Evolutionary conservation across 441 rosid species (phyloP), one percentile per base, ranked within the genome.

Genomic region (Kokia cookei): DNA sequence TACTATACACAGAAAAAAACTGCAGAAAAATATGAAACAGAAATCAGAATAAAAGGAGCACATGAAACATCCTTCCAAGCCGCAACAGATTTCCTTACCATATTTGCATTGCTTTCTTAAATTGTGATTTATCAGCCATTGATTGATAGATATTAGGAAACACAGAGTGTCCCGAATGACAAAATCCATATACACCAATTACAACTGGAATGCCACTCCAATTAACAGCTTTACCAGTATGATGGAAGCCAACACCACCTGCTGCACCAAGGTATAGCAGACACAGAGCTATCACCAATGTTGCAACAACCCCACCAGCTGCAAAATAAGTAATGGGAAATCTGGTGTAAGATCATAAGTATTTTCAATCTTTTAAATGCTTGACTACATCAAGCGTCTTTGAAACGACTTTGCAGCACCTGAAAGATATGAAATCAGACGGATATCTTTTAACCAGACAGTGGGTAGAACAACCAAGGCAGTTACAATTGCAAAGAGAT

Each of bases 91-190:
- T 27, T 71, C 37, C 50, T 40, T 87, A 93, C 97, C 90, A 82
- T 50, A 75, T 69, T 73, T 83, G 72, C 70, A 88, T 65, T 19
- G 99, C 94, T 71, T 78, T 87, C 76, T 77, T 86, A 80, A 87
- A 94, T 70, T 93, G 75, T 65, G 83, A 82, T 84, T 94, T 94
- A 78, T 93, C 93, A 69, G 97, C 97, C 99, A 93, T 94, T 42
- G 97, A 91, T 51, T 94, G 98, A 77, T 94, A 93, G 73, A 94
- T 91, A 72, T 94, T 94, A 27, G 99, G 98, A 77, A 94, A 90
- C 69, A 94, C 98, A 22, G 96, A 84, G 65, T 94, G 99, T 10
- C 92, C 98, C 27, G 96, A 80, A 55, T 73, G 88, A 79, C 97
- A 91, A 81, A 94, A 94, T 37, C 94, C 96, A 48, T 85, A 87